A percentile compares a stretch with the other conserved stretches of the same genome.
Evolutionary conservation across 2,329 filamentous ascomycete genomes (phyloP).

Genomic region (Myriosclerotinia duriaeana): DNA sequence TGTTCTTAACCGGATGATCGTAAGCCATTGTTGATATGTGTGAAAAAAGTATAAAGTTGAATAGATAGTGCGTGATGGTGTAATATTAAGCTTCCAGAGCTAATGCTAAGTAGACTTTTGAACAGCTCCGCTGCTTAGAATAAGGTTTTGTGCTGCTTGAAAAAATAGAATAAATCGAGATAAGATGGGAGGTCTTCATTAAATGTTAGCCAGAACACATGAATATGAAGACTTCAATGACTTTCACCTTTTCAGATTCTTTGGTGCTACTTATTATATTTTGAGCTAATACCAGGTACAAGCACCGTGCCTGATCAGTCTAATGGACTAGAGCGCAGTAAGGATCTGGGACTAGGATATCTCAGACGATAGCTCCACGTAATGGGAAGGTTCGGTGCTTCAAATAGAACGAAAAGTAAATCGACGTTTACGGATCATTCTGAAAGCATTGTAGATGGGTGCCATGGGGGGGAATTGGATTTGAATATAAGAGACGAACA

Average conservation of each 20-base stretch:
- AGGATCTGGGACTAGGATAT: not conserved
- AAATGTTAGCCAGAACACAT: constrained; percentile 21
- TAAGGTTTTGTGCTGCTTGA: not conserved
- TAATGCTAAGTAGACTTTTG: not conserved
- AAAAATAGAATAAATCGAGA: not conserved
- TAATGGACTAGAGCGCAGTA: constrained; percentile 2
- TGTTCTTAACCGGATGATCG: constrained; percentile 40
- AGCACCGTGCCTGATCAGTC: not conserved
- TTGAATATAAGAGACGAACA: constrained; percentile 15
- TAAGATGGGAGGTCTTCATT: constrained; percentile 10
- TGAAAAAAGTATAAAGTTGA: constrained; percentile 1
- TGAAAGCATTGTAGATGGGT: constrained; percentile 30
- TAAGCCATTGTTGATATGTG: constrained; percentile 32
- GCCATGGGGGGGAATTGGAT: constrained; percentile 30
- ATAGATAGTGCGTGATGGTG: constrained; percentile 1
- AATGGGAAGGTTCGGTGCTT: constrained; percentile 25
- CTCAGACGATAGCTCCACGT: constrained; percentile 15
- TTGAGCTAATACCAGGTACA: not conserved
- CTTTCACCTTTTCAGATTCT: constrained; percentile 12
- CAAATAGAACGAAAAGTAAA: constrained; percentile 40
- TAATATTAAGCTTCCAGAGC: constrained; percentile 22
- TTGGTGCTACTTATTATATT: constrained; percentile 7
- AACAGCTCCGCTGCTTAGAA: constrained; percentile 12
- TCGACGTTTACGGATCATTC: constrained; percentile 38
- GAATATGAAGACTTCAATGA: constrained; percentile 4